Evolutionary conservation across 257 asterid species (phyloP).

Genomic region (Scutellaria galericulata): DNA sequence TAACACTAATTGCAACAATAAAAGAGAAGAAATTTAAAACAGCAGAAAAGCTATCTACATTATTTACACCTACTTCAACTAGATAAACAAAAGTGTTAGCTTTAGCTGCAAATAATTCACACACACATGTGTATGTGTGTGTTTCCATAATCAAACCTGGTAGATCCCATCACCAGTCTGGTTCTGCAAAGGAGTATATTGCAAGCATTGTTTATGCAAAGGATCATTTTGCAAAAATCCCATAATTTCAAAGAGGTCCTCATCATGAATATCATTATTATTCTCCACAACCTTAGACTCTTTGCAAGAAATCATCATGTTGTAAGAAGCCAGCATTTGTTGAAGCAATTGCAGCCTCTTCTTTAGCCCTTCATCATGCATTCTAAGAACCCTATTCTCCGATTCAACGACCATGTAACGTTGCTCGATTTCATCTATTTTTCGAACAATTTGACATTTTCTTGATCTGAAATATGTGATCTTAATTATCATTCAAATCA

Average conservation of each 20-base stretch:
- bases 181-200: conserved; percentile 37
- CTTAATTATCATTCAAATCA: conserved; percentile 62
- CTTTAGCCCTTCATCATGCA: conserved; percentile 51
- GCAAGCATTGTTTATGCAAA: conserved; percentile 34
- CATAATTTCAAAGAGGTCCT: conserved; percentile 33
- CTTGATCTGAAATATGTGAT: conserved; percentile 35
- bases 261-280: conserved; percentile 10
- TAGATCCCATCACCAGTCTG: conserved; percentile 54
- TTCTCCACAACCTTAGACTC: not conserved
- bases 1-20: not conserved
- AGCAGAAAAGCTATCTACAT: not conserved
- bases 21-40: not conserved
- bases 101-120: not conserved
- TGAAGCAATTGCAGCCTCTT: conserved; percentile 49
- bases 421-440: conserved; percentile 35
- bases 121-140: too few relatives aligned
- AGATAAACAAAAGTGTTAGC: not conserved
- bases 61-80: conserved; percentile 3
- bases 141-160: conserved; percentile 35
- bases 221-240: conserved; percentile 42
- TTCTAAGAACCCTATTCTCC: conserved; percentile 47
- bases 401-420: conserved; percentile 43
- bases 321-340: conserved; percentile 33
- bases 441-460: conserved; percentile 32
- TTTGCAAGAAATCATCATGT: not conserved